Base-by-base conservation (phyloP, 177 flowering plant species). In the Vitis hybrid region DNA sequence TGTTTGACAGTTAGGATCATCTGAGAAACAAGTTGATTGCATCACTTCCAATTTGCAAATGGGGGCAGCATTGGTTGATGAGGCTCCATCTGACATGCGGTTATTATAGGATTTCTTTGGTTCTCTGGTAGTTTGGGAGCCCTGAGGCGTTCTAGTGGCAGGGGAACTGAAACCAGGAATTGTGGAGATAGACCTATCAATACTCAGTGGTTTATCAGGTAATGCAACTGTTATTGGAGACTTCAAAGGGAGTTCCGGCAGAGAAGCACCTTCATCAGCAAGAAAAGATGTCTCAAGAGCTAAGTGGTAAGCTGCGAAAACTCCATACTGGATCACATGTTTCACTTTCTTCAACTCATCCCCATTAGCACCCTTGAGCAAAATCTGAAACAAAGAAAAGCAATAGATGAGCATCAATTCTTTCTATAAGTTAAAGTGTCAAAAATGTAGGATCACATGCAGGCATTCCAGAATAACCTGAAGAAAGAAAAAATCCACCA, bases 201-300 rank as follows among this genome's bases (percentile, higher is more conserved):
- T 78, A 21, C 74, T 80, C 55, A 88, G 82, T 70, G 91, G 79
- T 65, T 89, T 90, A 74, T 86, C 88, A 19, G 94, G 94, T 67
- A 92, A 83, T 56, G 92, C 91, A 66, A 92, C 96, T 7, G 91
- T 87, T 72, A 92, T 82, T 29, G 91, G 93, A 62, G 94, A 78
- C 50, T 85, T 80, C 73, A 91, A 71, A 7, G 93, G 90, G 52
- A 90, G 84, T 74, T 91, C 94, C n/a, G 93, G 94, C 65, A 92
- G 82, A 29, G 94, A 83, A 64, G 99, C 99, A 52, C 99, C 94
- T 84, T 94, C 99, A 81, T 94, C 99, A 67, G 99, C 99, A 77
- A 94, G 94, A 82, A 94, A 94, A 72, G 89, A 94, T 69, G 97
- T 94, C 84, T 94, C 97, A 70, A 94, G 63, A 66, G 94, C 97